These are phyloP conservation scores for Colletotrichum shisoi DNA, from an alignment of 2,329 filamentous ascomycete genomes.

Conservation along the genomic window DNA sequence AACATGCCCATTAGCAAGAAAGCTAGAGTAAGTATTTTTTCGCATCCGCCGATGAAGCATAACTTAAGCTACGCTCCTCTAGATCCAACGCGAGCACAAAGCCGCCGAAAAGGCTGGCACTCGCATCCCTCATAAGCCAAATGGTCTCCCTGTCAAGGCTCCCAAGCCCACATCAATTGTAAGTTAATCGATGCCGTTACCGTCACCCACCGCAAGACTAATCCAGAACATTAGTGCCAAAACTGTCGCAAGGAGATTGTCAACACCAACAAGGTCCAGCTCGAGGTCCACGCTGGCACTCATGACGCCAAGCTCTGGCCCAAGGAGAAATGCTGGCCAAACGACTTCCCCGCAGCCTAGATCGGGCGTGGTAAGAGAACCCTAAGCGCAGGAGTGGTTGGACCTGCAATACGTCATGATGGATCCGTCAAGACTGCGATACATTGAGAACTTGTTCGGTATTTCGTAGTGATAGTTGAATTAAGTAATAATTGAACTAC, in stretches of 20 bases:
- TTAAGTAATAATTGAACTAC: too few relatives aligned
- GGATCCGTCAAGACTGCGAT: not conserved
- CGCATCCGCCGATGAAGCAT: not conserved
- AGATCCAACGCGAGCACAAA: conserved; percentile 64
- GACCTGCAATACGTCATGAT: not conserved
- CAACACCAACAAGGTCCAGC: conserved; percentile 60
- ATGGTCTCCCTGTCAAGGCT: conserved; percentile 63
- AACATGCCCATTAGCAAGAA: conserved; percentile 6
- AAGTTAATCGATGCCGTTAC: not conserved
- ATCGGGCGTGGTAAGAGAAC: not conserved
- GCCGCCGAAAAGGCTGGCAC: conserved; percentile 63
- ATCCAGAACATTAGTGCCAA: conserved; percentile 55
- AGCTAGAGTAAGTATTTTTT: not conserved
- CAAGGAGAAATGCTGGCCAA: conserved; percentile 67
- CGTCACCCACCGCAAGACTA: not conserved
- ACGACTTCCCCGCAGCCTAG: conserved; percentile 50
- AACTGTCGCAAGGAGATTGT: conserved; percentile 62
- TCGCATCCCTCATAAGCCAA: conserved; percentile 61
- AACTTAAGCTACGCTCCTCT: not conserved
- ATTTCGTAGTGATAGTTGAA: not conserved
- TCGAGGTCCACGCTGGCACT: conserved; percentile 61
- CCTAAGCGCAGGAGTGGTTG: not conserved
- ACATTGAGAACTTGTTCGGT: not conserved
- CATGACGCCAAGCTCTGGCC: conserved; percentile 60
- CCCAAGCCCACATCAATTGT: conserved; percentile 41